Conservation (phyloP, 78 protist genomes). For the Dictyostelium brefeldianum region DNA sequence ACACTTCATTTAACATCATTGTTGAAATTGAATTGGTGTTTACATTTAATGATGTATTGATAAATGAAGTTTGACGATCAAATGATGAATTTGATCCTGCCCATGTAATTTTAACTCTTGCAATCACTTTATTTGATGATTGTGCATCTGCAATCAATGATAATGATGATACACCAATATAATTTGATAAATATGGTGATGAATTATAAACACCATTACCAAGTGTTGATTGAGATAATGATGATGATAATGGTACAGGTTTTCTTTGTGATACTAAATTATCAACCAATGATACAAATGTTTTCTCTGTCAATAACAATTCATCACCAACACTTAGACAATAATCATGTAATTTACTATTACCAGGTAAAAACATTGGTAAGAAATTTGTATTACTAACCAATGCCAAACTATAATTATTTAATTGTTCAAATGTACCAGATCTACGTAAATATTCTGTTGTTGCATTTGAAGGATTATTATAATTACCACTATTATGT, state of each 20-base stretch:
- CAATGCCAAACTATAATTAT: slow-evolving; percentile 16
- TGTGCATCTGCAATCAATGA: neutral
- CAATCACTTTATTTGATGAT: neutral
- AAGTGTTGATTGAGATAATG: neutral
- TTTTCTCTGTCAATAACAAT: neutral
- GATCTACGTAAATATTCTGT: neutral
- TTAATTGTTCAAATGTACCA: neutral
- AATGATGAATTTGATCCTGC: neutral
- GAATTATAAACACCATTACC: neutral
- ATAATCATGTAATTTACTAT: slow-evolving; percentile 24
- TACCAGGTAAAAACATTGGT: slow-evolving; percentile 9
- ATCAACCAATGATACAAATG: slow-evolving; percentile 28
- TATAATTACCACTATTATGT: neutral
- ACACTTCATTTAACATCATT: neutral
- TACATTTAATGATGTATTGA: neutral
- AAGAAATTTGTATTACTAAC: slow-evolving; percentile 6
- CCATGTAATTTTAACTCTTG: slow-evolving; percentile 47
- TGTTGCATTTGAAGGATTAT: neutral
- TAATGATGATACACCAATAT: slow-evolving; percentile 14
- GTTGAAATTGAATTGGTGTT: neutral
- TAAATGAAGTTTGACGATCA: neutral
- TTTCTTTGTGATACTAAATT: neutral
- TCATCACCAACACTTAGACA: slow-evolving; percentile 62
- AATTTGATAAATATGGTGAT: neutral
- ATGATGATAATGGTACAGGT: slow-evolving; percentile 10